phyloP scores from a whole-genome alignment of 2,329 filamentous ascomycete genomes.

The Emergomyces pasteurianus region DNA sequence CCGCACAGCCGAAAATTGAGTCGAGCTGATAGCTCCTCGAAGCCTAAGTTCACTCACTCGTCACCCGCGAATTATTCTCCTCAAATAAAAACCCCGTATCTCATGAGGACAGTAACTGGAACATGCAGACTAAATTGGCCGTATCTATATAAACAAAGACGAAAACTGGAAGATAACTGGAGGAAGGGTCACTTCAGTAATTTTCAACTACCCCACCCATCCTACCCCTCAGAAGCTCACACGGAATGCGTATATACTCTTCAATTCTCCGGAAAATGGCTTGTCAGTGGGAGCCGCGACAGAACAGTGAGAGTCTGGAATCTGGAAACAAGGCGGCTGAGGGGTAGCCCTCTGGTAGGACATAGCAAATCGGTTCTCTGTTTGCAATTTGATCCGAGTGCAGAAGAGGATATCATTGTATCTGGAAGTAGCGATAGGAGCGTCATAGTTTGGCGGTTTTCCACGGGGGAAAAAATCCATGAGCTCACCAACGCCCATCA shows the following conservation, averaged over 20 bases:
- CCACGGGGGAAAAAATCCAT: constrained; percentile 72
- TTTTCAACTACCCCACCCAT: constrained; percentile 82
- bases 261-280: constrained; percentile 71
- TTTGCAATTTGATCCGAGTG: constrained; percentile 82
- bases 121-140: constrained; percentile 69
- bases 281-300: constrained; percentile 90
- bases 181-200: constrained; percentile 67
- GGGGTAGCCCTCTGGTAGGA: constrained; percentile 58
- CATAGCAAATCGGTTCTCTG: constrained; percentile 85
- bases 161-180: constrained; percentile 83
- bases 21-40: constrained; percentile 3
- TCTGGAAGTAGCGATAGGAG: constrained; percentile 88
- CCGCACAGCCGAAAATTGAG: constrained; percentile 11
- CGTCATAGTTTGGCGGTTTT: constrained; percentile 87
- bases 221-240: constrained; percentile 70
- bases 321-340: constrained; percentile 65
- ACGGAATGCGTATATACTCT: constrained; percentile 90
- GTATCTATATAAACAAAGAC: constrained; percentile 79
- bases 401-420: constrained; percentile 82
- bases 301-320: constrained; percentile 84
- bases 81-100: constrained; percentile 21
- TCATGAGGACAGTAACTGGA: constrained; percentile 23
- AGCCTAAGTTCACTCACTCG: not conserved
- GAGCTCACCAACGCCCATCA: constrained; percentile 64
- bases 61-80: not conserved